Evolutionary conservation across 305 asterid genomes (phyloP).

Genomic region (Nicotiana rustica): DNA sequence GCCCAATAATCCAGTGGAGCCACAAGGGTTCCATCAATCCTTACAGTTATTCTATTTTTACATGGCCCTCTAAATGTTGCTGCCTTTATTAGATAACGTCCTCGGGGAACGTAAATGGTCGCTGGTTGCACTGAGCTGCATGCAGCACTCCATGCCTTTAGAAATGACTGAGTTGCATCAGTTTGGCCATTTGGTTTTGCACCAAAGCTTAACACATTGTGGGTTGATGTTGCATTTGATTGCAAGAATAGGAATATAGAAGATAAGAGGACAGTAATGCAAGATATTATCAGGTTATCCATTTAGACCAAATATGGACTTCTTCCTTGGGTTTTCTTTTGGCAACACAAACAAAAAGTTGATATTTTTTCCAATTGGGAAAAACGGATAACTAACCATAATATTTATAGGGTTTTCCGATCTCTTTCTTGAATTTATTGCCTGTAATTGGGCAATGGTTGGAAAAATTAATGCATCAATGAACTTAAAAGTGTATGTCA

Average conservation of each 20-base stretch:
- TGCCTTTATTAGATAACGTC: conserved; percentile 45
- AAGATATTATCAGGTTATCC: conserved; percentile 10
- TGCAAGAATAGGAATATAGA: not conserved
- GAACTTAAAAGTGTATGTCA: not conserved
- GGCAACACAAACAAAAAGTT: not conserved
- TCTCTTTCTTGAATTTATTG: conserved; percentile 17
- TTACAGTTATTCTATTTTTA: conserved; percentile 44
- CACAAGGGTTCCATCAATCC: conserved; percentile 55
- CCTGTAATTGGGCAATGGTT: conserved; percentile 6
- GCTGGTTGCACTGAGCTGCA: conserved; percentile 30
- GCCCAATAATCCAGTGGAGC: conserved; percentile 50
- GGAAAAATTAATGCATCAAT: not conserved
- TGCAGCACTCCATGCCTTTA: conserved; percentile 48
- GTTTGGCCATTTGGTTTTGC: conserved; percentile 53
- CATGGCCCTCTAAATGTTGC: conserved; percentile 62
- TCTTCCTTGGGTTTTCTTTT: not conserved
- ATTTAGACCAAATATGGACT: not conserved
- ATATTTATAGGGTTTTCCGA: conserved; percentile 4
- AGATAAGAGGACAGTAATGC: not conserved
- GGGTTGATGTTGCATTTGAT: conserved; percentile 48
- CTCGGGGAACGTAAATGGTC: conserved; percentile 32
- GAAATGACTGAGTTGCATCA: conserved; percentile 53
- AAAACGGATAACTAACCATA: not conserved
- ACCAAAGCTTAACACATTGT: conserved; percentile 53
- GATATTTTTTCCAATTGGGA: not conserved